Base-by-base conservation (phyloP, 345 rosid genomes). In the Dimocarpus longan region DNA sequence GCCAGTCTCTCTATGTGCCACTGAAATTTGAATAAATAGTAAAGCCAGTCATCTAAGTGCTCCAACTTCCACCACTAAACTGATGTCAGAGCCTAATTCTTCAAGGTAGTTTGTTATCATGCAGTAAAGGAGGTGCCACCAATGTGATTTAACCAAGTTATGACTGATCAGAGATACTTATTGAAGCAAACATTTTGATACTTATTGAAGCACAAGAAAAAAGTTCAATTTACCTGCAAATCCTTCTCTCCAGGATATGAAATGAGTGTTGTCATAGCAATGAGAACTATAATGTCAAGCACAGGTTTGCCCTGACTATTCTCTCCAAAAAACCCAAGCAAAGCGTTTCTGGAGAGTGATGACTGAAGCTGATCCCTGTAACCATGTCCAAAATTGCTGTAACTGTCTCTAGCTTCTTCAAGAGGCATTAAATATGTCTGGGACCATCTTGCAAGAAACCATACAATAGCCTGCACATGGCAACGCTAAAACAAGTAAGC, bases 371-470 rank as follows among this genome's bases (percentile, higher is more conserved):
- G 92, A 78, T 74, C 54, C 64, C 71, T 79, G 12, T 73, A 71
- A 82, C 83, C 82, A 78, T 69, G 88, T 78, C 86, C 83, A 71
- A 86, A 83, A 85, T 84, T 80, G 85, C 82, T 82, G 77, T 84
- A 86, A 54, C 66, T 76, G 59, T 85, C 89, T 70, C 76, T 75
- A 81, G 80, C 46, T 78, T 87, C 92, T 85, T 92, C 98, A 46
- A 83, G 82, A 76, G 97, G 78, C 93, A 95, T 82, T 60, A 95
- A 86, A 79, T 92, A 95, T 80, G 99, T 95, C 66, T 81, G 89
- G 70, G 95, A 91, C 99, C 98, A 93, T 89, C 98, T 92, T 70
- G 96, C 93, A 82, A 95, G 98, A 87, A 95, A 93, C 99, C 98
- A 95, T 86, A 92, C 80, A 79, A 95, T 85, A 83, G 98, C 98